phyloP scores from a whole-genome alignment of 257 asterid species.

The Petrea volubilis region DNA sequence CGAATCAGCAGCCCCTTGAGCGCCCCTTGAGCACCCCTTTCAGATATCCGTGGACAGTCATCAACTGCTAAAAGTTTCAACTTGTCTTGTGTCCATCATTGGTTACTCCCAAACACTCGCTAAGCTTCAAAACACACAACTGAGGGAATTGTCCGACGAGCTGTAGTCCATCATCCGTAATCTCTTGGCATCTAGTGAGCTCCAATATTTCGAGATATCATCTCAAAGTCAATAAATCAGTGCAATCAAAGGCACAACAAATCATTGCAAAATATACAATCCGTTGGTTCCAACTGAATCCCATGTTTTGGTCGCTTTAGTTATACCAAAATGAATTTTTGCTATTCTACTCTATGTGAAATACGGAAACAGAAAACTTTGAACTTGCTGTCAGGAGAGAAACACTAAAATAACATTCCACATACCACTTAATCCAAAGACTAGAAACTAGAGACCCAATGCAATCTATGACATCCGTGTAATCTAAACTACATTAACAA shows the following conservation, averaged over 20 bases:
- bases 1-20: slow-evolving; percentile 61
- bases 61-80: slow-evolving; percentile 58
- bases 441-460: neutral
- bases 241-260: neutral
- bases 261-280: neutral
- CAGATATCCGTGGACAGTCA: slow-evolving; percentile 83
- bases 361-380: neutral
- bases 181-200: slow-evolving; percentile 77
- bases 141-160: slow-evolving; percentile 48
- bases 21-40: slow-evolving; percentile 59
- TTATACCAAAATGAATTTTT: neutral
- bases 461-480: neutral
- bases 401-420: neutral
- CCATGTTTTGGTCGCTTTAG: neutral
- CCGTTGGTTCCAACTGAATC: neutral
- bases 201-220: slow-evolving; percentile 65
- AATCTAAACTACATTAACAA: neutral
- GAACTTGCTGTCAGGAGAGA: neutral
- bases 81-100: slow-evolving; percentile 69
- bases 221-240: slow-evolving; percentile 68
- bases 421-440: neutral
- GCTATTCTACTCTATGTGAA: neutral
- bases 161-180: slow-evolving; percentile 77
- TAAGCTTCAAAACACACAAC: slow-evolving; percentile 52
- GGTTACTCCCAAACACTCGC: slow-evolving; percentile 70